phyloP scores from a whole-genome alignment of 2,329 filamentous ascomycete species.

The Pseudopyricularia javanii region DNA sequence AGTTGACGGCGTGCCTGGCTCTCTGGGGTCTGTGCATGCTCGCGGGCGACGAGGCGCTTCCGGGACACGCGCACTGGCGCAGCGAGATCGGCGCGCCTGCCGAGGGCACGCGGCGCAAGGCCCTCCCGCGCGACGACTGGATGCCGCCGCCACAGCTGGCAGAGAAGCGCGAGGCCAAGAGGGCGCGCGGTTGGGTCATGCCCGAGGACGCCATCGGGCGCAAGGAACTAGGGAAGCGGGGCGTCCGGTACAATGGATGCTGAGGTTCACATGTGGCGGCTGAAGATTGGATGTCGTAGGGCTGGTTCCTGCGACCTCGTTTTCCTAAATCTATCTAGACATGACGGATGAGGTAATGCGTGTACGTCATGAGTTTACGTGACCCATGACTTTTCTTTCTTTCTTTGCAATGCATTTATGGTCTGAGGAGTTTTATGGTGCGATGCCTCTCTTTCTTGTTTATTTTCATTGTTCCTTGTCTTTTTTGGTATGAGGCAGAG shows the following conservation, averaged over 20 bases:
- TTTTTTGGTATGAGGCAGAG: not conserved
- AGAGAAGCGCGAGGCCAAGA: conserved; percentile 67
- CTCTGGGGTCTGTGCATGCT: conserved; percentile 61
- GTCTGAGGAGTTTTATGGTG: not conserved
- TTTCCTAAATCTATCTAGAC: not conserved
- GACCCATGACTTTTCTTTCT: not conserved
- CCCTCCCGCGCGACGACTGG: conserved; percentile 58
- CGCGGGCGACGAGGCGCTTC: conserved; percentile 18
- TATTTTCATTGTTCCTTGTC: not conserved
- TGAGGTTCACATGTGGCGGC: conserved; percentile 8
- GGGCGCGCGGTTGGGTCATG: conserved; percentile 61
- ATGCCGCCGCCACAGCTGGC: conserved; percentile 61
- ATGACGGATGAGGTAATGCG: not conserved
- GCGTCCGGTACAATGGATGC: conserved; percentile 42
- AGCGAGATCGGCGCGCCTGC: conserved; percentile 64
- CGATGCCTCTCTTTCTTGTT: not conserved
- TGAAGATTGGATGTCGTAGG: not conserved
- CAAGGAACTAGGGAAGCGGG: conserved; percentile 58
- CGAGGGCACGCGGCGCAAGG: conserved; percentile 59
- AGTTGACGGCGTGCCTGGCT: conserved; percentile 59
- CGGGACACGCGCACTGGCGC: conserved; percentile 48
- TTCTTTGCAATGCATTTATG: not conserved
- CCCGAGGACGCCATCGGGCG: conserved; percentile 62
- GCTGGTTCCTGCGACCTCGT: conserved; percentile 1
- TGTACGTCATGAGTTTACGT: not conserved